phyloP scores from a whole-genome alignment of 2,329 filamentous ascomycete genomes.

The Aureobasidium sp. region DNA sequence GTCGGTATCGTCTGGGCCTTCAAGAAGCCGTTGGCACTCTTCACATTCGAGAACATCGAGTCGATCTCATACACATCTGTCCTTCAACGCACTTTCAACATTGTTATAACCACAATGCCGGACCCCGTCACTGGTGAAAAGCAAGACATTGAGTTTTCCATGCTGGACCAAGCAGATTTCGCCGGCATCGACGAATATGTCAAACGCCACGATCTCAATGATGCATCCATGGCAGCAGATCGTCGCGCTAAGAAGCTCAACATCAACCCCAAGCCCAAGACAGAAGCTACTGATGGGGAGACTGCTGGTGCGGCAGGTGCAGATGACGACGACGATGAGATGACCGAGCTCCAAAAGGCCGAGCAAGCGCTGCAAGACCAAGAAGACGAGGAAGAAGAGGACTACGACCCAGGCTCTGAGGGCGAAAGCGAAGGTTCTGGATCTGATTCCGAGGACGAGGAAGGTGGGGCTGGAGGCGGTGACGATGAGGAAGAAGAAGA shows the following conservation, averaged over 20 bases:
- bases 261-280: slow-evolving; percentile 34
- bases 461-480: slow-evolving; percentile 18
- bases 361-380: slow-evolving; percentile 30
- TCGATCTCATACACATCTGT: slow-evolving; percentile 58
- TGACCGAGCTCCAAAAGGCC: slow-evolving; percentile 34
- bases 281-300: slow-evolving; percentile 24
- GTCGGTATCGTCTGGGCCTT: slow-evolving; percentile 58
- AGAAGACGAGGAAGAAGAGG: slow-evolving; percentile 37
- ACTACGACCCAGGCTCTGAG: slow-evolving; percentile 35
- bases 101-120: slow-evolving; percentile 43
- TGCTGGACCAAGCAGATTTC: slow-evolving; percentile 59
- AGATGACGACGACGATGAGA: slow-evolving; percentile 29
- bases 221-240: slow-evolving; percentile 55
- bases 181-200: slow-evolving; percentile 56
- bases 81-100: slow-evolving; percentile 59
- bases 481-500: slow-evolving; percentile 27
- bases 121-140: slow-evolving; percentile 27
- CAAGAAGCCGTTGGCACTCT: slow-evolving; percentile 59
- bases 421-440: slow-evolving; percentile 36
- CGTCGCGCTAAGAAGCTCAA: slow-evolving; percentile 55
- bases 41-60: slow-evolving; percentile 53
- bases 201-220: slow-evolving; percentile 54
- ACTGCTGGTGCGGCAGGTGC: slow-evolving; percentile 24
- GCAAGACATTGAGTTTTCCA: slow-evolving; percentile 56
- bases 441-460: slow-evolving; percentile 29